Base-by-base conservation (phyloP, 2,329 filamentous ascomycete species). In the Chaetomium globosum region DNA sequence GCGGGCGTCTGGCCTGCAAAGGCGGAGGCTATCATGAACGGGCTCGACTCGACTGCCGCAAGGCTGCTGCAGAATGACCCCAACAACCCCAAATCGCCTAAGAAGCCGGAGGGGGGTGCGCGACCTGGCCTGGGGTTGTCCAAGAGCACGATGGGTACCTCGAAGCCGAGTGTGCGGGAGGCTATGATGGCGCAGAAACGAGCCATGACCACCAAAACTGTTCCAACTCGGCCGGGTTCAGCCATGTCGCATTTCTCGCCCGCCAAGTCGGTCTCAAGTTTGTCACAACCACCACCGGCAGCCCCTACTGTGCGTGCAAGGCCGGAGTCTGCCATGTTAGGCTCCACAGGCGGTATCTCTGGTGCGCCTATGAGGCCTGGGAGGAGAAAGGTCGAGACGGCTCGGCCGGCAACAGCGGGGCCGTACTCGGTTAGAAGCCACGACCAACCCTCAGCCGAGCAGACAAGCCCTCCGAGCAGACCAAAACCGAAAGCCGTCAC, bases 151-250 rank as follows among this genome's bases (percentile, higher is more conserved):
- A 85, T 83, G 75, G 79, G 81, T 3, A 75, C 80, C 30, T 76
- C 83, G 49, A 89, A 88, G 67, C 84, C 87, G 12, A 91, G 90
- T 12, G 78, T 97, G 30, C 89, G 91, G 68, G 93, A 97, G 72
- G 83, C 91, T 3, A 93, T 97, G 82, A 80, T 92, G 73, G 93
- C 92, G 6, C 90, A 94, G 74, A 93, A 92, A 78, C 92, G 82
- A 72, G 86, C 79, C 5, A 71, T 85, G 70, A 82, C 82, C 43
- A 74, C 81, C 59, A 83, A 79, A 66, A 85, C 82, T 61, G 75
- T 87, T 1, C 86, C 85, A 12, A 74, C 81, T 28, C 79, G 87
- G 9, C 87, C 87, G 1, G 86, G 85, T 10, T 89, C 86, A 39
- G 85, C 87, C 61, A 88, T 89, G 87, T 82, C 87, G 13, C 79